Evolutionary conservation across 2,329 filamentous ascomycete genomes (phyloP).

Genomic region (Myriangium duriaei): DNA sequence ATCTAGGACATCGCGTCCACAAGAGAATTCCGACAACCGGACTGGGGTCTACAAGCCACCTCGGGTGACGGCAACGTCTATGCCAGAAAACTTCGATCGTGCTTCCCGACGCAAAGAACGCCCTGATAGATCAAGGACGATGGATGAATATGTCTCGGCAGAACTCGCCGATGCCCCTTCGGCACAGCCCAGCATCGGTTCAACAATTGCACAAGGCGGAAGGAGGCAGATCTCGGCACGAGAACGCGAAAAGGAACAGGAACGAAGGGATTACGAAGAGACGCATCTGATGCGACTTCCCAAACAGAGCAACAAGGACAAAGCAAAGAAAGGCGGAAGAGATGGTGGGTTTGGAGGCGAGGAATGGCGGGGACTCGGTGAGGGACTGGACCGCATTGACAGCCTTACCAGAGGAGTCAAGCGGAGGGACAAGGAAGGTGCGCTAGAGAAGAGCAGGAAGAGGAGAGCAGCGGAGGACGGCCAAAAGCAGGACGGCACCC

Average conservation of each 20-base stretch:
- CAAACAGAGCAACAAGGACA: constrained; percentile 75
- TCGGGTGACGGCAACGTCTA: constrained; percentile 71
- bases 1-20: constrained; percentile 16
- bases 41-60: constrained; percentile 81
- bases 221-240: constrained; percentile 64
- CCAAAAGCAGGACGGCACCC: constrained; percentile 49
- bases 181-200: constrained; percentile 82
- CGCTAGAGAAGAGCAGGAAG: constrained; percentile 78
- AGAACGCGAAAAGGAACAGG: constrained; percentile 65
- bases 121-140: constrained; percentile 62
- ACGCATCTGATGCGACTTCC: constrained; percentile 80
- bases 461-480: constrained; percentile 62
- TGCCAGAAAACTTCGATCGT: constrained; percentile 44
- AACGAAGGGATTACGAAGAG: constrained; percentile 81
- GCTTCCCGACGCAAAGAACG: constrained; percentile 51
- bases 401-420: constrained; percentile 53
- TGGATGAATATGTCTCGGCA: constrained; percentile 82
- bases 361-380: constrained; percentile 77
- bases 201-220: constrained; percentile 65
- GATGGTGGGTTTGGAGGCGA: constrained; percentile 69
- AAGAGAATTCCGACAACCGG: constrained; percentile 22
- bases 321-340: constrained; percentile 44
- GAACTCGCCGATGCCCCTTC: constrained; percentile 73
- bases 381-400: constrained; percentile 78
- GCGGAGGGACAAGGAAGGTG: constrained; percentile 45